Conservation (phyloP, 129 eudicot genomes). For the Pittosporum tobira region DNA sequence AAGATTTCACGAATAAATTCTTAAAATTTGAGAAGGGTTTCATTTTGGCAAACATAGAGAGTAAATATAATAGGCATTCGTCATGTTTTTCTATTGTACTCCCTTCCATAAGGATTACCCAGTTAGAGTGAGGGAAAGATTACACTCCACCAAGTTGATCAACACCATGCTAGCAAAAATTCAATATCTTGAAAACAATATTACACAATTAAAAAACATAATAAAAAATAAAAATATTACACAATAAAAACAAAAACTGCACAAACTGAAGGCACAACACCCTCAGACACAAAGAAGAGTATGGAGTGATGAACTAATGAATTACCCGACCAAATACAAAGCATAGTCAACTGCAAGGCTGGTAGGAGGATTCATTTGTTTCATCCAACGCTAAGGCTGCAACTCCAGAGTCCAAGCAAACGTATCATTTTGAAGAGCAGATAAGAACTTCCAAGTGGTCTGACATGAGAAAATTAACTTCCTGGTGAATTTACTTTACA, state of each 20-base stretch:
- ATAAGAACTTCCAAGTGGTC: background rate
- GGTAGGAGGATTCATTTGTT: no score
- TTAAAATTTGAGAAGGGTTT: no score
- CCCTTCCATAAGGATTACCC: no score
- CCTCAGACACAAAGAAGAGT: background rate
- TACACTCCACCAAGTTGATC: no score
- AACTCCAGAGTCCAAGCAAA: slow-evolving; percentile 6
- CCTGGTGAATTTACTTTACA: background rate
- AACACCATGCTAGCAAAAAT: no score
- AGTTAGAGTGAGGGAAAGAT: no score
- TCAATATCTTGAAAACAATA: background rate
- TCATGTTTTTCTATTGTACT: no score
- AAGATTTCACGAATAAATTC: no score
- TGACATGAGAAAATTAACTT: background rate
- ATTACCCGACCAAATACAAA: background rate
- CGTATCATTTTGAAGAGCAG: background rate
- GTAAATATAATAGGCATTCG: no score
- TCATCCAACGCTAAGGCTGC: background rate
- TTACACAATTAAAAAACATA: slow-evolving; percentile 6
- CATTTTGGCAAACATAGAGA: no score
- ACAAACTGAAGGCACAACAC: background rate
- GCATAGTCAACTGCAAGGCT: background rate
- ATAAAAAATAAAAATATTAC: slow-evolving; percentile 1
- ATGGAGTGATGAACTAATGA: slow-evolving; percentile 2
- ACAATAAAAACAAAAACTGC: slow-evolving; percentile 2